phyloP scores from a whole-genome alignment of 2,329 filamentous ascomycete species.

The Clonostachys rhizophaga region DNA sequence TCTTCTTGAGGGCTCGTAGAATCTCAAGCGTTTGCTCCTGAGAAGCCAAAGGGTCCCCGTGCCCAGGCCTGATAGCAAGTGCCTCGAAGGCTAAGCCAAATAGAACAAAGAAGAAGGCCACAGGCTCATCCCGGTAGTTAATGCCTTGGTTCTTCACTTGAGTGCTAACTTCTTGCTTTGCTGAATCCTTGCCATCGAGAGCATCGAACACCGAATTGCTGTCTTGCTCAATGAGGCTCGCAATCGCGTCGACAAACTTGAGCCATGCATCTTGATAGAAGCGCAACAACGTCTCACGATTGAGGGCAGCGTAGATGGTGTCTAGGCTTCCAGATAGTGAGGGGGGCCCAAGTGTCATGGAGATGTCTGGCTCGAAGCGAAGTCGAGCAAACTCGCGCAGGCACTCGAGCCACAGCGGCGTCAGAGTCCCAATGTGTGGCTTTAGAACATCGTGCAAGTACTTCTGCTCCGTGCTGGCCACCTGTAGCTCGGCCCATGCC shows the following conservation, averaged over 20 bases:
- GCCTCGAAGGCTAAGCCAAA: conserved; percentile 97
- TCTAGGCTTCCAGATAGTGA: conserved; percentile 83
- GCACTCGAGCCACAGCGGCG: conserved; percentile 90
- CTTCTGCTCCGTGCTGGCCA: conserved; percentile 86
- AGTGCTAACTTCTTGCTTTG: conserved; percentile 37
- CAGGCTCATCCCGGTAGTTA: conserved; percentile 96
- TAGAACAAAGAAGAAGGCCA: conserved; percentile 97
- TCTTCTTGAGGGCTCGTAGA: conserved; percentile 87
- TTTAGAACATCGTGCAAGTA: conserved; percentile 86
- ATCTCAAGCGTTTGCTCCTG: conserved; percentile 84
- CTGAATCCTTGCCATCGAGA: conserved; percentile 74
- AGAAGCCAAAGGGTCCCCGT: conserved; percentile 50
- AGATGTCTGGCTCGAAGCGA: conserved; percentile 95
- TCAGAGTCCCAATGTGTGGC: conserved; percentile 84
- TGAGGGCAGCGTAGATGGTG: conserved; percentile 90
- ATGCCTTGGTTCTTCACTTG: conserved; percentile 70
- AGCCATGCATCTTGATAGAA: conserved; percentile 99
- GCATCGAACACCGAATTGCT: conserved; percentile 98
- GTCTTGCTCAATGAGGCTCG: conserved; percentile 94
- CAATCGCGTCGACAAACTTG: conserved; percentile 94
- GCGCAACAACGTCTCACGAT: conserved; percentile 85
- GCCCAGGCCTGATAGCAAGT: conserved; percentile 69
- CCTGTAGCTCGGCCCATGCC: conserved; percentile 94
- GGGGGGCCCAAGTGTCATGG: conserved; percentile 77
- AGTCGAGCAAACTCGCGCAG: conserved; percentile 89